Base-by-base conservation (phyloP, 2,329 filamentous ascomycete genomes). In the Alternaria rosae region DNA sequence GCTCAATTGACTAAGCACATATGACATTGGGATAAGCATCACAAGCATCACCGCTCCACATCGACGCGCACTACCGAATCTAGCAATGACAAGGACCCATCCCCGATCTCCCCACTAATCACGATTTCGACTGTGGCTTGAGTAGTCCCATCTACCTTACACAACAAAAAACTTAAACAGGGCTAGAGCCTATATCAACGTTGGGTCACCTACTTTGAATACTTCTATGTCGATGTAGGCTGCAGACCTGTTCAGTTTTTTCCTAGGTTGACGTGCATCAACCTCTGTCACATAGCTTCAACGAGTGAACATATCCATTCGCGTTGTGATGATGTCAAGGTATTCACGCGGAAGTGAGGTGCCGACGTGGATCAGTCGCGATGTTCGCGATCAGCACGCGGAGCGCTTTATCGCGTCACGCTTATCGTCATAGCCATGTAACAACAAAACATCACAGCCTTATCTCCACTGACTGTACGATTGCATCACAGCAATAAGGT, bases 371-470 rank as follows among this genome's bases (percentile, higher is more conserved):
- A 38, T 0, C 5, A 17, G n/a, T 43, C 38, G 51, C 25, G 38
- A 26, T 54, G 35, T 28, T 54, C 12, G 5, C 20, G 51, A 54
- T 54, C 35, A 30, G 21, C 38, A 13, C 2, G 5, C 35, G 51
- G 23, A 17, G 25, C 2, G 17, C 35, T 11, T 12, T 12, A 12
- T 15, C 20, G 9, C 3, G 17, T 4, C n/a, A 5, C 35, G 35
- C 51, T 54, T 54, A 42, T 43, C 35, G 35, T 30, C 51, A 54
- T 54, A 54, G 21, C 23, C 13, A n/a, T 26, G 51, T 54, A 23
- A 54, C 15, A 13, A 17, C 35, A 38, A 30, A 54, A 20, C 35
- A 38, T 17, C 6, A 43, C 51, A 10, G 20, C 11, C 17, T 26
- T 9, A 25, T 21, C 23, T 42, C 20, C 15, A 38, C 35, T 38